Base-by-base conservation (phyloP, 305 asterid genomes). In the Solanum hybrid region DNA sequence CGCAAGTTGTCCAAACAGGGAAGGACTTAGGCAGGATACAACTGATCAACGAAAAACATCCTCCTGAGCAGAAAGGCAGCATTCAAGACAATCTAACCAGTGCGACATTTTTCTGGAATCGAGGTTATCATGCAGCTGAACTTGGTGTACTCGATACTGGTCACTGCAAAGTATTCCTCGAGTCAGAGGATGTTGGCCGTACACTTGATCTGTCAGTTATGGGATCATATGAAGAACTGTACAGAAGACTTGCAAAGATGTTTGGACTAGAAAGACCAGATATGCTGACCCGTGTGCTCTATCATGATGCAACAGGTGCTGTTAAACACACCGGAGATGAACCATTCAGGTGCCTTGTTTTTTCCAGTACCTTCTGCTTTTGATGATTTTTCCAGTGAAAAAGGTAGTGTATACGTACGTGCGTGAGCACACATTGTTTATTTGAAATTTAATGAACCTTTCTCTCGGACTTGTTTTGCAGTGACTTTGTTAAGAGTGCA, bases 91-190 rank as follows among this genome's bases (percentile, higher is more conserved):
- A 79, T 90, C 89, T 86, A 56, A 42, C 94, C 0, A 91, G 91
- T 88, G 71, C 92, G 20, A 92, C 91, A 4, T 82, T 75, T 87
- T 87, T 91, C 85, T 90, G 93, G 94, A 93, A 93, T 88, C 93
- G 89, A 77, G 91, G 94, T 66, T 88, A 66, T 88, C 92, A 92
- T 90, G 93, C 88, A 5, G 91, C 93, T 46, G 95, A 95, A 80
- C 93, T 94, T 88, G 94, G 96, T 84, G 88, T 91, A 26, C 77
- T 71, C 86, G 94, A 93, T 88, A 92, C 94, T 14, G 95, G 98
- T 90, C 98, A 93, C 91, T 97, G 99, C 93, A 96, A 95, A 92
- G 98, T 97, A 75, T 96, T 96, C 94, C 69, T 96, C 93, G 98
- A 95, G 86, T 95, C 97, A 0, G 98, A 96, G 91, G 97, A 96